Percentiles rank a stretch among this genome's conserved stretches.
phyloP scores from a whole-genome alignment of 164 flowering plant genomes.

The Piper betle region DNA sequence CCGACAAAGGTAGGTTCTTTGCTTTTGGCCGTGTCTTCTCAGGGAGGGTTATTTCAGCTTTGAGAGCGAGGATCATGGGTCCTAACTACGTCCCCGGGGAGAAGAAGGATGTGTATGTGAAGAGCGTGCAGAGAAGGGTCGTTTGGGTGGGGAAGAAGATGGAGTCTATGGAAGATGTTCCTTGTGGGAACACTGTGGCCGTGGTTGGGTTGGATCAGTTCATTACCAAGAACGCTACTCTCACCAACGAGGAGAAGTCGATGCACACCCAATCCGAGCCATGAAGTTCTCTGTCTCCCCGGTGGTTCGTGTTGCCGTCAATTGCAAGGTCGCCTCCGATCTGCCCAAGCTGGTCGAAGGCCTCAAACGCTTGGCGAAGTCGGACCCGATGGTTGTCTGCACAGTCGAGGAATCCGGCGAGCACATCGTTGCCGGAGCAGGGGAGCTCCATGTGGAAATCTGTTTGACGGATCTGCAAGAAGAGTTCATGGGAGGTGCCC shows the following conservation, averaged over 20 bases:
- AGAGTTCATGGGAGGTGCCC: constrained; percentile 25
- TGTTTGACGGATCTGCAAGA: constrained; percentile 21
- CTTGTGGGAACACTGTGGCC: constrained; percentile 12
- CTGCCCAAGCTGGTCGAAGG: constrained; percentile 27
- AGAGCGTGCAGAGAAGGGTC: constrained; percentile 24
- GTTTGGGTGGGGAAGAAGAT: constrained; percentile 28
- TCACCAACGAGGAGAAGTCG: constrained; percentile 24
- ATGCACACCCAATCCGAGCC: constrained; percentile 27
- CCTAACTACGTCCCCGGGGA: constrained; percentile 23
- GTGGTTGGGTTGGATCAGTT: constrained; percentile 23
- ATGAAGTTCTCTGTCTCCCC: constrained; percentile 31
- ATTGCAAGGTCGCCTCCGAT: constrained; percentile 28
- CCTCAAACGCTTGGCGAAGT: constrained; percentile 9
- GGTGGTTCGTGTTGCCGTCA: constrained; percentile 24
- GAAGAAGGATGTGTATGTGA: constrained; percentile 22
- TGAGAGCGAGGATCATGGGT: constrained; percentile 26
- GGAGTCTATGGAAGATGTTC: constrained; percentile 15
- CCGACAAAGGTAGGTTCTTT: constrained; percentile 24
- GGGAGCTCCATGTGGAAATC: constrained; percentile 21
- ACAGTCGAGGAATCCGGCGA: constrained; percentile 1
- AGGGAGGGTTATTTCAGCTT: constrained; percentile 18
- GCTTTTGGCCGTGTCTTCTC: constrained; percentile 26
- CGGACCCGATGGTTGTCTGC: constrained; percentile 26
- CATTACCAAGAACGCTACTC: constrained; percentile 25
- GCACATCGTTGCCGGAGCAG: constrained; percentile 21